These are phyloP conservation scores for Capronia coronata DNA, from an alignment of 2,329 filamentous ascomycete species.

Conservation along the genomic window DNA sequence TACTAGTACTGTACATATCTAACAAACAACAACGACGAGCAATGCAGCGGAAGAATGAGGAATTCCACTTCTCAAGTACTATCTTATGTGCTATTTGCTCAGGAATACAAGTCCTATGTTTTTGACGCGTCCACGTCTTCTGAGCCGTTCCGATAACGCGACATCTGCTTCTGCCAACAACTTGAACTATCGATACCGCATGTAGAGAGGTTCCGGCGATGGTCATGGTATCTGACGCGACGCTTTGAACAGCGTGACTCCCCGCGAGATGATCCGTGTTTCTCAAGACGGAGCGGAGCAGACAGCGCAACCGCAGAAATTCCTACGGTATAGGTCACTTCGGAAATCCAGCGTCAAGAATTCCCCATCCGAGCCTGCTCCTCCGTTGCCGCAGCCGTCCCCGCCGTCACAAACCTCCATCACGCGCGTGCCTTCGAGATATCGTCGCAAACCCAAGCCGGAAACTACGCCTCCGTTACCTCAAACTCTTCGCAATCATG, in stretches of 20 bases:
- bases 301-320: slow-evolving; percentile 35
- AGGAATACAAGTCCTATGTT: too few species aligned
- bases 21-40: neutral
- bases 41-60: neutral
- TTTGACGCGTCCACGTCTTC: neutral
- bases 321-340: slow-evolving; percentile 55
- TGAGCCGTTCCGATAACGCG: neutral
- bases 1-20: too few species aligned
- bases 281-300: slow-evolving; percentile 1
- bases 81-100: too few species aligned
- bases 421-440: slow-evolving; percentile 20
- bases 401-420: slow-evolving; percentile 6
- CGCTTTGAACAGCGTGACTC: neutral
- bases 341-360: slow-evolving; percentile 37
- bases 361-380: slow-evolving; percentile 3
- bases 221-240: neutral
- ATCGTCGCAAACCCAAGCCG: slow-evolving; percentile 13
- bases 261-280: slow-evolving; percentile 8
- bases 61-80: neutral
- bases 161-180: neutral
- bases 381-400: slow-evolving; percentile 11
- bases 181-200: too few species aligned
- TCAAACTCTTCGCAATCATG: neutral
- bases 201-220: too few species aligned
- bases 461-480: neutral